Conservation (phyloP, 1,139 yeast genomes). For the Pneumocystis oryctolagi region DNA sequence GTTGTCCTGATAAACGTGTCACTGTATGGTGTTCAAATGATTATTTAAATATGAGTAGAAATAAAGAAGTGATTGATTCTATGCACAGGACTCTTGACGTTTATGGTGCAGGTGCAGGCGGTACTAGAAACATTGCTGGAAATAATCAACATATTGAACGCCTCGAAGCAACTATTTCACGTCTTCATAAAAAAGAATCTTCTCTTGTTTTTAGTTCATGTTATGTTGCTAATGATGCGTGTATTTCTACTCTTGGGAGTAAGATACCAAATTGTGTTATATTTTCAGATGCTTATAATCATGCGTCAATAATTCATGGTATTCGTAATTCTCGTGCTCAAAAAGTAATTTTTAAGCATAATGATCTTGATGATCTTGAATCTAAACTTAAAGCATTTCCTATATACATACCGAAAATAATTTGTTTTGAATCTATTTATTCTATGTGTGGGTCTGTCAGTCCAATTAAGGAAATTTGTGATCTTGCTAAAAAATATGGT, state of each 20-base stretch:
- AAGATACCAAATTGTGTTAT: constrained; percentile 78
- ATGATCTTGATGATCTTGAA: constrained; percentile 73
- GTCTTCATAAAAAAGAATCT: constrained; percentile 85
- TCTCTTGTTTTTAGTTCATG: constrained; percentile 92
- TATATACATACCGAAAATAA: constrained; percentile 70
- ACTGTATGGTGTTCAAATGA: constrained; percentile 99
- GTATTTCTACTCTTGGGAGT: constrained; percentile 81
- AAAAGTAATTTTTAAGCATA: constrained; percentile 84
- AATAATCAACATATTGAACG: constrained; percentile 79
- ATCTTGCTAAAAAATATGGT: constrained; percentile 91
- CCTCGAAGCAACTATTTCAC: constrained; percentile 75
- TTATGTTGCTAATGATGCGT: constrained; percentile 93
- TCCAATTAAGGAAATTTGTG: constrained; percentile 85
- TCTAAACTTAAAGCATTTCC: constrained; percentile 64
- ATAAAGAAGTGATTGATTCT: constrained; percentile 51
- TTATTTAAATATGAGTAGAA: constrained; percentile 85
- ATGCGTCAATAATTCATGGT: constrained; percentile 96
- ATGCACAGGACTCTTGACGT: constrained; percentile 72
- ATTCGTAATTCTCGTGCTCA: constrained; percentile 77
- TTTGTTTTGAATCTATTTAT: constrained; percentile 93
- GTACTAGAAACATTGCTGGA: constrained; percentile 97
- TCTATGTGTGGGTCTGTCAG: constrained; percentile 98
- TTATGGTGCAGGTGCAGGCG: constrained; percentile 98
- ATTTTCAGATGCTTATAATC: constrained; percentile 84
- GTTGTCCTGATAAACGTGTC: constrained; percentile 58